Conservation (phyloP, 768 basidiomycete genomes). For the Hirschioporus abietinus region DNA sequence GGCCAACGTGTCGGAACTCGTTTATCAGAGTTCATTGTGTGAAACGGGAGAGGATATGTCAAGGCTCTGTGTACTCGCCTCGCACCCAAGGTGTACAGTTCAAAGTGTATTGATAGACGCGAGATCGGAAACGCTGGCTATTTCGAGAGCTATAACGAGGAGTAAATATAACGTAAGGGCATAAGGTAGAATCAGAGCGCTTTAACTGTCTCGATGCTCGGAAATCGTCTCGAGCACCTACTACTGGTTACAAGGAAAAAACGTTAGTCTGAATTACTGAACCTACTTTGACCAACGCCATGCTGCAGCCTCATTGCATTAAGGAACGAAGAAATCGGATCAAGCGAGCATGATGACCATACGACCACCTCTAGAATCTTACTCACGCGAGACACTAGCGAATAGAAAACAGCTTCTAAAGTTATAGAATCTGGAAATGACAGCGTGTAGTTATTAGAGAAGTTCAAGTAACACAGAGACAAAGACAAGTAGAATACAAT, state of each 20-base stretch:
- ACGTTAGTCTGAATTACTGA: neutral
- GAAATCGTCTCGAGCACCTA: neutral
- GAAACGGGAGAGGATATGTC: neutral
- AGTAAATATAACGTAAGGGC: neutral
- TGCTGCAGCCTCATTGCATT: neutral
- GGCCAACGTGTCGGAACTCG: slow-evolving; percentile 45
- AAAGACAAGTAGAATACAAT: neutral
- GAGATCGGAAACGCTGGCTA: neutral
- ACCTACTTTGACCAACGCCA: neutral
- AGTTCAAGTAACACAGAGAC: neutral
- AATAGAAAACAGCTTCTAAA: neutral
- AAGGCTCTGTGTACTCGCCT: neutral
- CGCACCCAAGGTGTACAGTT: neutral
- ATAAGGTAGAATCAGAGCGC: neutral
- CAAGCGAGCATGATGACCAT: neutral
- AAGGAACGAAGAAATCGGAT: neutral
- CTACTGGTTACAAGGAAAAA: neutral
- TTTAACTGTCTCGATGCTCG: neutral
- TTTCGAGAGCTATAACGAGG: neutral
- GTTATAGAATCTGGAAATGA: neutral
- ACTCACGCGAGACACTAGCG: neutral
- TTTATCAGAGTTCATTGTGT: slow-evolving; percentile 7
- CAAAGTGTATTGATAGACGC: neutral
- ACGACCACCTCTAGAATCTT: neutral
- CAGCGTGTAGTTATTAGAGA: neutral